Evolutionary conservation across 139 green algal genomes (phyloP).

Genomic region (Volvox africanus): DNA sequence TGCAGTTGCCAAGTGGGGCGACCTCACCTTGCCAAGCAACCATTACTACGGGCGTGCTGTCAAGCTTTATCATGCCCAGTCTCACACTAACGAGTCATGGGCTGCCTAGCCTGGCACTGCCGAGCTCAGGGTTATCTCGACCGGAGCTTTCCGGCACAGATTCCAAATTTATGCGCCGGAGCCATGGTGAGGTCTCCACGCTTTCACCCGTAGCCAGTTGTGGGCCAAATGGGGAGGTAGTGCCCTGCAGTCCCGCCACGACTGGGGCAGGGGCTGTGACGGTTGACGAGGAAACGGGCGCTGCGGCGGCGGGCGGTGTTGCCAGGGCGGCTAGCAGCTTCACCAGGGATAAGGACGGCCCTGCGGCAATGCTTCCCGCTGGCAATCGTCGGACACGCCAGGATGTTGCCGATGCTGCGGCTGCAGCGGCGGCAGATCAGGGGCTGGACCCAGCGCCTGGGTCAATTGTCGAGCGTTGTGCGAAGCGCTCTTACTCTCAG

Average conservation of each 20-base stretch:
- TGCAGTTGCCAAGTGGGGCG: neutral
- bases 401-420: conserved; percentile 7
- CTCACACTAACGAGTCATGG: neutral
- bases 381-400: neutral
- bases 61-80: neutral
- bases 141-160: neutral
- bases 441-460: conserved; percentile 4
- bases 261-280: neutral
- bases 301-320: neutral
- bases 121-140: neutral
- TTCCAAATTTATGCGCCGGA: neutral
- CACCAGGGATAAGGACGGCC: neutral
- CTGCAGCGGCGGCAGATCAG: neutral
- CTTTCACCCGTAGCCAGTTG: conserved; percentile 7
- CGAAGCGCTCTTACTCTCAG: conserved; percentile 8
- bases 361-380: neutral
- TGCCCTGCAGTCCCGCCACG: neutral
- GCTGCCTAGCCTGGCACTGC: neutral
- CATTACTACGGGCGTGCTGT: conserved; percentile 6
- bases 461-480: conserved; percentile 1
- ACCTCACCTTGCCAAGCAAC: conserved; percentile 23
- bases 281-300: neutral
- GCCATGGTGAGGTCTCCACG: conserved; percentile 33
- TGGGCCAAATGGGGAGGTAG: neutral
- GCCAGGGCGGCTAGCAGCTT: neutral